Conservation (phyloP, 257 asterid species). For the Solanum neorickii region DNA sequence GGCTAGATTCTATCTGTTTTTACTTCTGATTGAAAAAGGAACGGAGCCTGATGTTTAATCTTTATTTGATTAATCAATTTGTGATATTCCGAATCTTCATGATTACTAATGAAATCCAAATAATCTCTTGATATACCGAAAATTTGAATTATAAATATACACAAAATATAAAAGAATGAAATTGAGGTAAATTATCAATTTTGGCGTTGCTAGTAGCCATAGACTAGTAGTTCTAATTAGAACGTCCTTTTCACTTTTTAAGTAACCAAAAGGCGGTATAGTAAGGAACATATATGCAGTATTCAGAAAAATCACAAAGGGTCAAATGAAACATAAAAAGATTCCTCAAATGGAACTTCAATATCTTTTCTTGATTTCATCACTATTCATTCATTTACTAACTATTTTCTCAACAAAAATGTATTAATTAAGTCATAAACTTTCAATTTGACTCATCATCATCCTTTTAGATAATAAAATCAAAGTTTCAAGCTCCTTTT, state of each 20-base stretch:
- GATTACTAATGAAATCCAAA: not conserved
- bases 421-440: not conserved
- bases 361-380: not conserved
- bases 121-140: not conserved
- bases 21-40: not conserved
- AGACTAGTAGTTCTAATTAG: not conserved
- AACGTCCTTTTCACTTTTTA: not conserved
- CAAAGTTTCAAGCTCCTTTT: too few species aligned
- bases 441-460: not conserved
- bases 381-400: not conserved
- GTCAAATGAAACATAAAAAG: not conserved
- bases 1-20: not conserved
- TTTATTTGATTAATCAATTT: not conserved
- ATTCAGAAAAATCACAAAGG: not conserved
- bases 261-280: not conserved
- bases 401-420: not conserved
- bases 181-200: not conserved
- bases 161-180: not conserved
- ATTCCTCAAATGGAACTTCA: not conserved
- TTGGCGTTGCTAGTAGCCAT: not conserved
- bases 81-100: not conserved
- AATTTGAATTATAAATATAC: not conserved
- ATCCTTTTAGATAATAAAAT: too few species aligned
- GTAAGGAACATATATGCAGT: not conserved
- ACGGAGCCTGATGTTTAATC: not conserved